Evolutionary conservation across 352 stramenopile genomes (phyloP).

Genomic region (Phytophthora sp.): DNA sequence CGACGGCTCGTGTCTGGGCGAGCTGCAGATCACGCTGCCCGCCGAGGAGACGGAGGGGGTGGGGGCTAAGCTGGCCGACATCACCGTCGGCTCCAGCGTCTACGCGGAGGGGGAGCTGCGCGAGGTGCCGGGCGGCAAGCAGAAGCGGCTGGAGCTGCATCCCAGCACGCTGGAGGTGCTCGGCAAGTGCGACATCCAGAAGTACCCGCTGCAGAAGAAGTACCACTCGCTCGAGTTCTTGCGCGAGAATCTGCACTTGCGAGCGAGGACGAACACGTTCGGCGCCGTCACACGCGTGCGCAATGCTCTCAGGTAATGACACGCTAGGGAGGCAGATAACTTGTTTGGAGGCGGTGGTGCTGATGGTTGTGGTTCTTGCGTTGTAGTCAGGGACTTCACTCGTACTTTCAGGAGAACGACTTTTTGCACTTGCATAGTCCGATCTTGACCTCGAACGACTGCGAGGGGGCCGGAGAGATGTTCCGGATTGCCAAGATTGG

Average conservation of each 20-base stretch:
- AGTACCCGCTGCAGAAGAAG: slow-evolving; percentile 99
- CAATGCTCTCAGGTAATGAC: slow-evolving; percentile 83
- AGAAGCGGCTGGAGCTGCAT: slow-evolving; percentile 93
- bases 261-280: slow-evolving; percentile 97
- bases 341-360: neutral
- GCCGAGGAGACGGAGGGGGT: slow-evolving; percentile 50
- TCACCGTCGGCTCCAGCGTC: slow-evolving; percentile 94
- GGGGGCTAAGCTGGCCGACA: slow-evolving; percentile 75
- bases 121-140: slow-evolving; percentile 86
- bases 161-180: slow-evolving; percentile 86
- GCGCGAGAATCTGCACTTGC: slow-evolving; percentile 95
- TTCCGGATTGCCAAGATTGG: slow-evolving; percentile 92
- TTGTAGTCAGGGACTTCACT: slow-evolving; percentile 63
- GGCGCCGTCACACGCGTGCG: slow-evolving; percentile 95
- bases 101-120: slow-evolving; percentile 91
- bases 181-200: slow-evolving; percentile 90
- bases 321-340: neutral
- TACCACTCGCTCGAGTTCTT: slow-evolving; percentile 98
- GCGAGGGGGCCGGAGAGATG: slow-evolving; percentile 98
- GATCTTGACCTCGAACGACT: slow-evolving; percentile 97
- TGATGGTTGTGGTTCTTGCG: neutral
- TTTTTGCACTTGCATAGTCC: slow-evolving; percentile 91
- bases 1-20: slow-evolving; percentile 92
- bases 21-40: slow-evolving; percentile 92
- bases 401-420: slow-evolving; percentile 81